A percentile compares a stretch with the other conserved stretches of the same genome.
phyloP scores from a whole-genome alignment of 1,284 basidiomycete species.

The Trametes sp. region DNA sequence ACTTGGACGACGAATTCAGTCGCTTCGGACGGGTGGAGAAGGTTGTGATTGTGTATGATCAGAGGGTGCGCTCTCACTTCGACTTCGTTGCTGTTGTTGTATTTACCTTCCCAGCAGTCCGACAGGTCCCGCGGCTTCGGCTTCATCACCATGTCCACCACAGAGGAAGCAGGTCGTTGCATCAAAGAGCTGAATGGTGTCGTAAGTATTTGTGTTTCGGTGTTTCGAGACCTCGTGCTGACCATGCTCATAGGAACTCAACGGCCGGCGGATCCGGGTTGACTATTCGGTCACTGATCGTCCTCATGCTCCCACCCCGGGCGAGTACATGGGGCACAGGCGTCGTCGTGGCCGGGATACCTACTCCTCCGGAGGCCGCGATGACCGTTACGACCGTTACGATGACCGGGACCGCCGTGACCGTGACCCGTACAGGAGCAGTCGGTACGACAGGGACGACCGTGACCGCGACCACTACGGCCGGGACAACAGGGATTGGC shows the following conservation, averaged over 20 bases:
- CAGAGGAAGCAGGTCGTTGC: conserved; percentile 88
- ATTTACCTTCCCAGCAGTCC: conserved; percentile 59
- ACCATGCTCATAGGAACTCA: conserved; percentile 71
- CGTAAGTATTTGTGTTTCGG: conserved; percentile 58
- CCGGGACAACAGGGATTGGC: conserved; percentile 53
- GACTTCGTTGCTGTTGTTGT: conserved; percentile 22
- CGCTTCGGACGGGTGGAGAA: conserved; percentile 93
- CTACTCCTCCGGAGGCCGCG: conserved; percentile 49
- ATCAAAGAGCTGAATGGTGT: conserved; percentile 94
- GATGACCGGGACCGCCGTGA: conserved; percentile 63
- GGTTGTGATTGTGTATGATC: conserved; percentile 98
- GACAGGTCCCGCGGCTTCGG: conserved; percentile 98
- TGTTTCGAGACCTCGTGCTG: conserved; percentile 21
- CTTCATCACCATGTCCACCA: conserved; percentile 92
- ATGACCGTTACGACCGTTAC: conserved; percentile 46
- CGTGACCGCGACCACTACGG: conserved; percentile 60
- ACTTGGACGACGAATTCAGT: conserved; percentile 93
- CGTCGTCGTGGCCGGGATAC: conserved; percentile 73
- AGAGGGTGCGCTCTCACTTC: conserved; percentile 71
- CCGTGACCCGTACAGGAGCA: conserved; percentile 47
- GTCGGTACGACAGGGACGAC: conserved; percentile 52
- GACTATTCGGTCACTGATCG: conserved; percentile 96
- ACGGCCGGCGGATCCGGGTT: conserved; percentile 95
- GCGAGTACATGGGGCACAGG: conserved; percentile 96
- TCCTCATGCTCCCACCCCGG: conserved; percentile 95